These are phyloP conservation scores for Globisporangium acanthophoron DNA, from an alignment of 352 stramenopile genomes.

Conservation along the genomic window DNA sequence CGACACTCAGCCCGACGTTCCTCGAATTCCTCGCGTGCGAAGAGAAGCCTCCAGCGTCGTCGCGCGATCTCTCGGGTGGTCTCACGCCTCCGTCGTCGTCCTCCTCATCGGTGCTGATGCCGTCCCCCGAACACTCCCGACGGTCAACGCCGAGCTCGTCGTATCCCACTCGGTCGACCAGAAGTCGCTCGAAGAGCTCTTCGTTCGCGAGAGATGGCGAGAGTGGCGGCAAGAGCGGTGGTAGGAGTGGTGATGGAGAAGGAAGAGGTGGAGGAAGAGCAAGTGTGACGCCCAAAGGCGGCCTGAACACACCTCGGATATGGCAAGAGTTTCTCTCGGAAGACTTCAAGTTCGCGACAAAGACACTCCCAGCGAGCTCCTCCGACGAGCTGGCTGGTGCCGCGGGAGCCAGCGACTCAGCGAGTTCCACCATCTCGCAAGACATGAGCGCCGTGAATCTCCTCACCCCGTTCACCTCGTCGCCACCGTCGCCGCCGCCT, in stretches of 20 bases:
- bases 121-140: constrained; percentile 9
- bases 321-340: constrained; percentile 71
- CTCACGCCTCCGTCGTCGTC: background rate
- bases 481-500: background rate
- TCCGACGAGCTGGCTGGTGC: background rate
- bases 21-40: constrained; percentile 68
- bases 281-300: constrained; percentile 2
- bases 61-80: constrained; percentile 1
- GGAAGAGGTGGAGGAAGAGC: constrained; percentile 4
- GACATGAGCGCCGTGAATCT: constrained; percentile 11
- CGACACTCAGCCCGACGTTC: constrained; percentile 75
- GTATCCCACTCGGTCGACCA: constrained; percentile 15
- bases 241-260: constrained; percentile 6
- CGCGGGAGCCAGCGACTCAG: background rate
- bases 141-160: background rate
- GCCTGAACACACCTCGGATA: constrained; percentile 39
- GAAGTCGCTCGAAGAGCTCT: background rate
- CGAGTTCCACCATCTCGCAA: constrained; percentile 12
- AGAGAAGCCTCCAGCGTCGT: constrained; percentile 36
- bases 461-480: background rate
- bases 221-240: constrained; percentile 2
- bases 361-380: constrained; percentile 4
- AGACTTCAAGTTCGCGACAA: constrained; percentile 60
- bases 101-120: constrained; percentile 1
- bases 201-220: constrained; percentile 6